phyloP scores from a whole-genome alignment of 169 alveolate species.

The Plasmodium gallinaceum region DNA sequence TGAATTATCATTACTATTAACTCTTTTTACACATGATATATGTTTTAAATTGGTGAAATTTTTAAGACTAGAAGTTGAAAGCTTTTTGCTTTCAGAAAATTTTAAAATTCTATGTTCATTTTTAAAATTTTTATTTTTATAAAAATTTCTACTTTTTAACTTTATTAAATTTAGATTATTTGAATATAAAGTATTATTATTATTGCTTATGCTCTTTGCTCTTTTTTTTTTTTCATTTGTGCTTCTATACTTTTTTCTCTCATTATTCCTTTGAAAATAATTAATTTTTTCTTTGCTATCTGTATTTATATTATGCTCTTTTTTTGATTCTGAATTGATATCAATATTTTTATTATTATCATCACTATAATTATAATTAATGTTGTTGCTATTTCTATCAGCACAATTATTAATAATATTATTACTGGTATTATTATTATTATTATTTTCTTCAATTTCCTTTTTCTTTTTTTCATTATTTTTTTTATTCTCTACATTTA shows the following conservation, averaged over 20 bases:
- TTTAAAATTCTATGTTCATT: no score
- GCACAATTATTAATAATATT: neutral
- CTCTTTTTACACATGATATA: neutral
- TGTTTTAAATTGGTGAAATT: conserved; percentile 1
- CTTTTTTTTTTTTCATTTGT: no score
- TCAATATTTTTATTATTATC: neutral
- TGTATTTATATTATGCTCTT: neutral
- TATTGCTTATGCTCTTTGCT: neutral
- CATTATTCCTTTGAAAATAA: neutral
- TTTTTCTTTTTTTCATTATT: neutral
- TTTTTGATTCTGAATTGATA: neutral
- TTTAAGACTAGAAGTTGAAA: conserved; percentile 8
- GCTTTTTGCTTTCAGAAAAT: no score
- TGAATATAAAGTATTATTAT: neutral
- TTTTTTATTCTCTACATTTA: neutral
- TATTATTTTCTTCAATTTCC: neutral
- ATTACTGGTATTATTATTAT: neutral
- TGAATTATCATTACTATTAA: neutral
- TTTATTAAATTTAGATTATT: neutral
- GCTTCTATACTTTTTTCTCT: no score
- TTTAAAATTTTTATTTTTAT: no score
- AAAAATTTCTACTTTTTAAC: no score
- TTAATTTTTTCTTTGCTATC: neutral
- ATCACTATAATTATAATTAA: neutral
- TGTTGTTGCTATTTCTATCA: neutral